Evolutionary conservation across 164 flowering plant genomes (phyloP).

Genomic region (Piper betle): DNA sequence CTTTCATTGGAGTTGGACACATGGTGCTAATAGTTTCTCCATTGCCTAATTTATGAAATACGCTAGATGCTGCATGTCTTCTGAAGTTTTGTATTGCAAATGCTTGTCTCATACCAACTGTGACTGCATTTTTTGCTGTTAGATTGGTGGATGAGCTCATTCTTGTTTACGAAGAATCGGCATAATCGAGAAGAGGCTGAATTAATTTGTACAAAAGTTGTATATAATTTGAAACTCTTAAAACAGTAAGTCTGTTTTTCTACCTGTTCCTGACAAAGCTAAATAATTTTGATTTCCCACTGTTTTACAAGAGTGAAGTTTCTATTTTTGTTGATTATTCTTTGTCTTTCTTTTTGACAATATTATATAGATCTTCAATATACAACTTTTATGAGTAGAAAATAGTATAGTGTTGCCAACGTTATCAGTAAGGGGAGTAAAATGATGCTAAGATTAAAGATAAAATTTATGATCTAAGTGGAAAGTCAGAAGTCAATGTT

Average conservation of each 20-base stretch:
- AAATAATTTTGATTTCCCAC: background rate
- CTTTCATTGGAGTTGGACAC: background rate
- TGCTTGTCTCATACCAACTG: background rate
- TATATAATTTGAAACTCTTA: conserved; percentile 42
- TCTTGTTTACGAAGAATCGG: conserved; percentile 57
- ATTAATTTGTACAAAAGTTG: conserved; percentile 38
- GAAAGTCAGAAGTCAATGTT: too few species aligned
- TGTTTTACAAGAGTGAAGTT: background rate
- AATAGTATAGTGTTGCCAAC: too few species aligned
- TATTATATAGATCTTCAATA: too few species aligned
- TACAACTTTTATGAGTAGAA: too few species aligned
- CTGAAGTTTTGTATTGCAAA: background rate
- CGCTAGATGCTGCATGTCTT: background rate
- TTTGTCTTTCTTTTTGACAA: too few species aligned
- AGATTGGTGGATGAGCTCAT: conserved; percentile 83
- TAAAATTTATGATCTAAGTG: too few species aligned
- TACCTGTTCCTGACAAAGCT: background rate
- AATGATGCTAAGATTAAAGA: too few species aligned
- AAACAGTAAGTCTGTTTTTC: conserved; percentile 38
- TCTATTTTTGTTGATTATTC: too few species aligned
- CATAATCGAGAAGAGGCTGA: conserved; percentile 46
- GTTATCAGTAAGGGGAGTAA: too few species aligned
- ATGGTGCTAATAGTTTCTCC: background rate
- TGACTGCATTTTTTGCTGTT: conserved; percentile 1
- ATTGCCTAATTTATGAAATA: too few species aligned